Conservation (phyloP, 2,329 filamentous ascomycete species). For the Bipolaris gigantea region DNA sequence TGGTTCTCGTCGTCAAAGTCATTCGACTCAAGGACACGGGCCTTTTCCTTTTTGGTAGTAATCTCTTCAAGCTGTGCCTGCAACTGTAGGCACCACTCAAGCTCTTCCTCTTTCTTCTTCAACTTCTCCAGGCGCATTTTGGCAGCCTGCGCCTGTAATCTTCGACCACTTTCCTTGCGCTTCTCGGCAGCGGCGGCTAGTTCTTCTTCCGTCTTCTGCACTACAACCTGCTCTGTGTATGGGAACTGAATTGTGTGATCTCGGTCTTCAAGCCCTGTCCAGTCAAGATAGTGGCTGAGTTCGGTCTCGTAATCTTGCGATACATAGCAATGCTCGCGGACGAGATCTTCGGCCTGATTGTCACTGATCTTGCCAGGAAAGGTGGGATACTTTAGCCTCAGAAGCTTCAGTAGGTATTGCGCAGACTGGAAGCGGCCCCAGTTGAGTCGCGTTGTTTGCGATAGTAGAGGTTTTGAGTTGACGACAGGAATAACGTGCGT, state of each 20-base stretch:
- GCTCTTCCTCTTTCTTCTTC: slow-evolving; percentile 91
- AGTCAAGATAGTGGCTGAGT: slow-evolving; percentile 76
- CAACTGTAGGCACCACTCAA: slow-evolving; percentile 89
- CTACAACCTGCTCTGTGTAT: slow-evolving; percentile 84
- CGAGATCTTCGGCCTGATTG: slow-evolving; percentile 83
- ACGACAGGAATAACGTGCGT: slow-evolving; percentile 95
- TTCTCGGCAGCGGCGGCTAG: slow-evolving; percentile 87
- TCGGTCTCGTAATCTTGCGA: slow-evolving; percentile 82
- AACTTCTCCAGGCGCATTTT: slow-evolving; percentile 97
- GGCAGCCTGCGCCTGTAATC: slow-evolving; percentile 91
- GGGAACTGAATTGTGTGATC: slow-evolving; percentile 91
- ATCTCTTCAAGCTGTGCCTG: slow-evolving; percentile 68
- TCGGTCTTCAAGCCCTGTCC: slow-evolving; percentile 87
- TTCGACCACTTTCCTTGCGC: slow-evolving; percentile 88
- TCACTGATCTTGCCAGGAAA: slow-evolving; percentile 85
- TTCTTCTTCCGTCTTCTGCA: slow-evolving; percentile 94
- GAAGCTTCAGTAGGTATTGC: slow-evolving; percentile 87
- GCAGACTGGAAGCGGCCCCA: slow-evolving; percentile 92
- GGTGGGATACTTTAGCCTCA: slow-evolving; percentile 86
- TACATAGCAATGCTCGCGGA: slow-evolving; percentile 87
- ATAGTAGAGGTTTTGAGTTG: slow-evolving; percentile 79
- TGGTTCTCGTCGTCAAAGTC: slow-evolving; percentile 90
- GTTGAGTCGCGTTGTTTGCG: slow-evolving; percentile 84
- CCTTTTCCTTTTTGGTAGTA: slow-evolving; percentile 86
- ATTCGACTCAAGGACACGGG: slow-evolving; percentile 78